A percentile compares a stretch with the other conserved stretches of the same genome.
Conservation (phyloP, 2,329 filamentous ascomycete species). For the Monosporascus sp. region DNA sequence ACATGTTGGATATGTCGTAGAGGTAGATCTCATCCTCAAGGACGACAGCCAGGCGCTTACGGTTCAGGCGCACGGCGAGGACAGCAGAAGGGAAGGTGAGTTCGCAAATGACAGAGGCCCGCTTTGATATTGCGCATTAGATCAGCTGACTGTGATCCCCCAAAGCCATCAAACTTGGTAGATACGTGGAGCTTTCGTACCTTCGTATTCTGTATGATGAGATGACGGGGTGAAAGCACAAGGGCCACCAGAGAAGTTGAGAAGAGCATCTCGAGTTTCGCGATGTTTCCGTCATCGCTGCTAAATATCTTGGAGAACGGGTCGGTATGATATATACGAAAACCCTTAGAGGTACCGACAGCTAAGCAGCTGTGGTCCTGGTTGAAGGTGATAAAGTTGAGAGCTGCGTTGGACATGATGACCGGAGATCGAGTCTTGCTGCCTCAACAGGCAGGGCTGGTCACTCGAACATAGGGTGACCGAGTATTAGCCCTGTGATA, state of each 20-base stretch:
- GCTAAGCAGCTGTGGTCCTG: constrained; percentile 97
- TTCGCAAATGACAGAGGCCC: constrained; percentile 86
- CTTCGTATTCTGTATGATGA: constrained; percentile 94
- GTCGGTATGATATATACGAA: constrained; percentile 94
- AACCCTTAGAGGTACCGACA: constrained; percentile 89
- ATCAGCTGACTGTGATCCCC: background rate
- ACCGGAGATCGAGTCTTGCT: background rate
- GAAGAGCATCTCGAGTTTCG: constrained; percentile 97
- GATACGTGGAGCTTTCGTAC: background rate
- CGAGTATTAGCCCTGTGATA: background rate
- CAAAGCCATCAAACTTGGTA: background rate
- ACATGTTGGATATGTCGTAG: constrained; percentile 99
- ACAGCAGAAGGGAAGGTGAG: constrained; percentile 97
- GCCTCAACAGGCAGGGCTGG: background rate
- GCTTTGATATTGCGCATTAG: constrained; percentile 29
- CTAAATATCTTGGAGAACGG: constrained; percentile 94
- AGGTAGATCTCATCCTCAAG: constrained; percentile 96
- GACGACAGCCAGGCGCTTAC: constrained; percentile 88
- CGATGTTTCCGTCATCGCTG: constrained; percentile 90
- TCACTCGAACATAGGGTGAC: background rate
- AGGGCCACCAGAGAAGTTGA: constrained; percentile 94
- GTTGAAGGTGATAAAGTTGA: constrained; percentile 99
- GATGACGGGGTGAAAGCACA: constrained; percentile 81
- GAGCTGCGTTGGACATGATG: constrained; percentile 62
- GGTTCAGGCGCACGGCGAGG: constrained; percentile 85